phyloP scores from a whole-genome alignment of 177 flowering plant genomes.

The Vitis hybrid region DNA sequence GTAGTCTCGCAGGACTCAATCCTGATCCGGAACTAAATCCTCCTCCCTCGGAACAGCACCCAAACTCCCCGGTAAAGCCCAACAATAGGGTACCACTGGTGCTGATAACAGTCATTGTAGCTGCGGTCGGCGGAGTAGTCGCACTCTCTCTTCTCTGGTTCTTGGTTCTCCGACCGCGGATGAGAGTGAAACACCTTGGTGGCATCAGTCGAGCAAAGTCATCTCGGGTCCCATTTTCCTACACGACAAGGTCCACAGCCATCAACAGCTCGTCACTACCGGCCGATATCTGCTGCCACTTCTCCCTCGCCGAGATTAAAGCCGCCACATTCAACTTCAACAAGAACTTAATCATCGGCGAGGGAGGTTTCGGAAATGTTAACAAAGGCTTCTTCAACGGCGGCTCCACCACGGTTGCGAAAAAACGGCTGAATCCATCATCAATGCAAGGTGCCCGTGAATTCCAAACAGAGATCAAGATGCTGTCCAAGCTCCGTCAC shows the following conservation, averaged over 20 bases:
- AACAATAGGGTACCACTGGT: neutral
- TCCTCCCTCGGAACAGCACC: neutral
- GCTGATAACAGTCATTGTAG: constrained; percentile 2
- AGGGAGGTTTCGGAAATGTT: constrained; percentile 31
- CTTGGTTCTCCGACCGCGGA: constrained; percentile 1
- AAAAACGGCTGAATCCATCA: constrained; percentile 20
- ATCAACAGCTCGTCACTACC: constrained; percentile 14
- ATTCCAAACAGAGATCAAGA: constrained; percentile 40
- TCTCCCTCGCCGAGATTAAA: constrained; percentile 17
- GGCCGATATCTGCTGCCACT: constrained; percentile 19
- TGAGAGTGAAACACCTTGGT: neutral
- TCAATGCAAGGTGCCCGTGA: constrained; percentile 34
- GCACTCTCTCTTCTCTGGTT: constrained; percentile 2
- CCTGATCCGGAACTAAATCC: constrained; percentile 3
- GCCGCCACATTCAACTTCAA: constrained; percentile 22
- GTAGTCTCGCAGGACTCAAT: constrained; percentile 27
- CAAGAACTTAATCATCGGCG: constrained; percentile 10
- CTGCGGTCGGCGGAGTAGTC: constrained; percentile 2
- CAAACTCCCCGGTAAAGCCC: neutral
- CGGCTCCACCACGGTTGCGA: constrained; percentile 19
- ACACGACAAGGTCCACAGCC: constrained; percentile 1
- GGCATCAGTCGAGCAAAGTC: constrained; percentile 1
- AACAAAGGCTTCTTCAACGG: constrained; percentile 22
- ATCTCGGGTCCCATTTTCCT: constrained; percentile 16
- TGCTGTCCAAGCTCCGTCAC: constrained; percentile 48